Evolutionary conservation across 441 rosid species (phyloP), one percentile per base, ranked within the genome.

Genomic region (Bruguiera hainesii): DNA sequence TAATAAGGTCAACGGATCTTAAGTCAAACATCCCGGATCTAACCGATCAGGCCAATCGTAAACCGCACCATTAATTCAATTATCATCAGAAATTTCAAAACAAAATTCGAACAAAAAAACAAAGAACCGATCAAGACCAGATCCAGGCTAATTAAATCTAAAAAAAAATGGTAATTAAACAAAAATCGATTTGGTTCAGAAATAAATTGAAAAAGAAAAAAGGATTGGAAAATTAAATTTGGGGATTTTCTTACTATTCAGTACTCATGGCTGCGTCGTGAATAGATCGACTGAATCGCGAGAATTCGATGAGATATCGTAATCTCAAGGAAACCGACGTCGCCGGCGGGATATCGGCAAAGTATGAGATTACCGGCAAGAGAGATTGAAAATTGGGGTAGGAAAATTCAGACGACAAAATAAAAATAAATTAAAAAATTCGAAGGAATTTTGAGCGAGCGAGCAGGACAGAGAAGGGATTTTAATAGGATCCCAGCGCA

Each of bases 211-310:
- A 7, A 33, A 33, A 31, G 26, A 9, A 13, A 13, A 11, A 39
- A 39, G 18, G 13, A 11, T 39, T 0, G 48, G 1, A 39, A 33
- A 50, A 60, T n/a, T 18, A 56, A 28, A 64, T n/a, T 58, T 15
- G 26, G 49, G 53, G 26, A 23, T 7, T 53, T 58, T 74, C 81
- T 84, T 84, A 94, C 98, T 91, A 94, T 83, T 94, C 98, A 67
- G 92, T 89, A 89, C 85, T 91, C 98, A 94, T 94, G 87, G 61
- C 79, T 21, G 11, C 66, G 80, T 49, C 52, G 69, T 73, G 50
- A 39, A 13, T 11, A 39, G 48, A 39, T 39, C 60, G 63, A 71
- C 31, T 65, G 70, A 63, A 31, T 19, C 56, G 16, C 21, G 20
- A 53, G 61, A 33, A 13, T 19, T 56, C 3, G 25, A 9, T 25